These are phyloP conservation scores for Pisolithus microcarpus DNA, from an alignment of 768 basidiomycete species.

Conservation along the genomic window DNA sequence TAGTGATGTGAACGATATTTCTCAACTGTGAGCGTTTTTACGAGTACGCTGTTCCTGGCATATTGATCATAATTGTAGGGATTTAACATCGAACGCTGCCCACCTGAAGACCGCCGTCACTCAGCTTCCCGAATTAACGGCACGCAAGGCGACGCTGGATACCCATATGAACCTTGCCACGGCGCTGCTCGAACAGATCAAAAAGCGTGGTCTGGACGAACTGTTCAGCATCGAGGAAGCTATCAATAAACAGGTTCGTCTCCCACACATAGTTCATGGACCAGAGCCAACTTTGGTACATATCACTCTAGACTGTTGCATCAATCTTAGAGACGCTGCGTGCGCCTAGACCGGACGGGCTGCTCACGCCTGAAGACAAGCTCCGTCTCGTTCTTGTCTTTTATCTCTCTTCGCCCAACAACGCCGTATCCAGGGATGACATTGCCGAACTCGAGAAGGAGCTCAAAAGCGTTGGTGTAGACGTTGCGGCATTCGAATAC, in stretches of 20 bases:
- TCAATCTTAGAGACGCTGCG: slow-evolving; percentile 86
- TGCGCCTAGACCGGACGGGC: slow-evolving; percentile 54
- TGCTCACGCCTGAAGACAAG: slow-evolving; percentile 74
- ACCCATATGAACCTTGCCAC: slow-evolving; percentile 99
- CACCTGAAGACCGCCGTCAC: slow-evolving; percentile 97
- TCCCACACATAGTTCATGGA: not conserved
- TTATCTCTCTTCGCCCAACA: slow-evolving; percentile 83
- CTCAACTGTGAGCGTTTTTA: slow-evolving; percentile 66
- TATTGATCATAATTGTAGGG: slow-evolving; percentile 38
- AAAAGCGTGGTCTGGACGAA: slow-evolving; percentile 89
- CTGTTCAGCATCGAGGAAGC: slow-evolving; percentile 96
- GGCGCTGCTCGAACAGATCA: slow-evolving; percentile 89
- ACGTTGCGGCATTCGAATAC: slow-evolving; percentile 82
- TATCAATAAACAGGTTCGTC: slow-evolving; percentile 69
- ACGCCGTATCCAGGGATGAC: slow-evolving; percentile 80
- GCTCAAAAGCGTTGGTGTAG: slow-evolving; percentile 73
- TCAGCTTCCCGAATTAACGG: slow-evolving; percentile 91
- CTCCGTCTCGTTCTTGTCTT: slow-evolving; percentile 92
- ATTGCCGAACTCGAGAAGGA: slow-evolving; percentile 82
- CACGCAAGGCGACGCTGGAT: slow-evolving; percentile 92
- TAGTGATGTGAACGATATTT: slow-evolving; percentile 90
- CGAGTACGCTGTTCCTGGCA: not conserved
- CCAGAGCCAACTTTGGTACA: not conserved
- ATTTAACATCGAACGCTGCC: slow-evolving; percentile 86
- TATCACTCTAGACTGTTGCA: slow-evolving; percentile 50